These are phyloP conservation scores for Boletus semigastroideus DNA, from an alignment of 1,284 basidiomycete species.

Conservation along the genomic window DNA sequence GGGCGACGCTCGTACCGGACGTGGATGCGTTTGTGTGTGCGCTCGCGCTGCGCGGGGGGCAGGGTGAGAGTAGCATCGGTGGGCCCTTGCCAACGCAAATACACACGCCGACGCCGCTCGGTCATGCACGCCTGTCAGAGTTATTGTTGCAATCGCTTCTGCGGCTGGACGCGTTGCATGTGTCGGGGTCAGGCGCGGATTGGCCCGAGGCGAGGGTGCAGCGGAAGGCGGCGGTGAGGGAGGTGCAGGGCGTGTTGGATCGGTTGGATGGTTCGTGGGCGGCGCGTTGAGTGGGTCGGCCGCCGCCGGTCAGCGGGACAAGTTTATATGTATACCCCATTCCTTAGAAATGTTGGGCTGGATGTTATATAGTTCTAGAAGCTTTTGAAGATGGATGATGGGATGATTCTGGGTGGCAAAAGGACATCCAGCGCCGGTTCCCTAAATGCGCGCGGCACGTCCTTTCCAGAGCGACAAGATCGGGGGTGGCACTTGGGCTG, in stretches of 20 bases:
- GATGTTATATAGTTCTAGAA: too few relatives aligned
- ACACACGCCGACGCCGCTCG: conserved; percentile 25
- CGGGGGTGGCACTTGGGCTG: too few relatives aligned
- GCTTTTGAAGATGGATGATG: too few relatives aligned
- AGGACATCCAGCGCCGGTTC: too few relatives aligned
- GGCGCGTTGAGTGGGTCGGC: conserved; percentile 11
- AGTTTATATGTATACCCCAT: too few relatives aligned
- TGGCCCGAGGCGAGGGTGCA: conserved; percentile 72
- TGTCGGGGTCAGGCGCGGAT: conserved; percentile 54
- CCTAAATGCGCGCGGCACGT: too few relatives aligned
- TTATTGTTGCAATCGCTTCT: conserved; percentile 75
- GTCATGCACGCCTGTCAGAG: conserved; percentile 66
- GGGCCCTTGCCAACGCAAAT: not conserved
- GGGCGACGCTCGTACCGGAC: conserved; percentile 49
- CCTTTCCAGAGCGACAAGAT: too few relatives aligned
- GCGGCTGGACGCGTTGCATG: conserved; percentile 68
- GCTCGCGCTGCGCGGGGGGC: conserved; percentile 8
- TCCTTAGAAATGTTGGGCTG: too few relatives aligned
- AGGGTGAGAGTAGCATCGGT: not conserved
- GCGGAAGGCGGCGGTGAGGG: conserved; percentile 73
- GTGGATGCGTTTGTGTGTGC: conserved; percentile 55
- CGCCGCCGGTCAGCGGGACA: too few relatives aligned
- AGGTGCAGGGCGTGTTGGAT: conserved; percentile 60
- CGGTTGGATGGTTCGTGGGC: conserved; percentile 53
- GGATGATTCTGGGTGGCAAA: too few relatives aligned